These are phyloP conservation scores for Cyberlindnera misumaiensis DNA, from an alignment of 805 yeast species.

Conservation along the genomic window DNA sequence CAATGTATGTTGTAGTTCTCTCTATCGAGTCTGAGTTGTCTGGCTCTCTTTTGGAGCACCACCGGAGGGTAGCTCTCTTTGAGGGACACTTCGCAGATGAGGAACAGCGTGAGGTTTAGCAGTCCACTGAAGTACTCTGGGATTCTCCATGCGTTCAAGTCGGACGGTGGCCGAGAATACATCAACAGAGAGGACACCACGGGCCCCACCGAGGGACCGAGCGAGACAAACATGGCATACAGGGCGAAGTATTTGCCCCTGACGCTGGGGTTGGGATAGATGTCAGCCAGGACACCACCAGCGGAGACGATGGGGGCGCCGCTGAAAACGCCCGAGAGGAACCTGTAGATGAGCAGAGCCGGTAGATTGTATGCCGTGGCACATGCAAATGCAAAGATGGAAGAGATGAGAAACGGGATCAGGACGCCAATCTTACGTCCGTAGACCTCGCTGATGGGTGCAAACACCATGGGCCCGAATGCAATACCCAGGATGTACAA, in stretches of 20 bases:
- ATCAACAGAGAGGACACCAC: constrained; percentile 41
- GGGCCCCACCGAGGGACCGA: constrained; percentile 40
- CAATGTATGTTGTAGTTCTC: constrained; percentile 12
- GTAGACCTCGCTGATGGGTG: constrained; percentile 42
- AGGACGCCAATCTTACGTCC: constrained; percentile 39
- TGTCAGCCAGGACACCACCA: constrained; percentile 50
- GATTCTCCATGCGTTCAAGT: constrained; percentile 50
- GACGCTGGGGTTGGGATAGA: constrained; percentile 35
- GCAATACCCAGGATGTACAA: constrained; percentile 62
- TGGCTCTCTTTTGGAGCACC: constrained; percentile 9
- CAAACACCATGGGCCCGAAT: constrained; percentile 52
- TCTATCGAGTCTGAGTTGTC: constrained; percentile 7
- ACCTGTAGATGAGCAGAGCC: constrained; percentile 44
- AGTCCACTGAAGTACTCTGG: constrained; percentile 46
- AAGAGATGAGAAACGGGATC: constrained; percentile 32
- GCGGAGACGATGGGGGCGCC: constrained; percentile 54
- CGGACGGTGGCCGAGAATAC: constrained; percentile 26
- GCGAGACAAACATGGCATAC: constrained; percentile 41
- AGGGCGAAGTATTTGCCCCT: constrained; percentile 50
- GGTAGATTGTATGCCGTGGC: constrained; percentile 46
- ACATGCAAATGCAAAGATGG: constrained; percentile 40
- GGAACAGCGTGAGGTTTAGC: constrained; percentile 26
- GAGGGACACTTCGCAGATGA: constrained; percentile 30
- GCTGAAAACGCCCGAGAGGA: constrained; percentile 53
- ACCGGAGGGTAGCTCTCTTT: constrained; percentile 13